Base-by-base conservation (phyloP, 352 stramenopile genomes). In the Globisporangium iwayamae region DNA sequence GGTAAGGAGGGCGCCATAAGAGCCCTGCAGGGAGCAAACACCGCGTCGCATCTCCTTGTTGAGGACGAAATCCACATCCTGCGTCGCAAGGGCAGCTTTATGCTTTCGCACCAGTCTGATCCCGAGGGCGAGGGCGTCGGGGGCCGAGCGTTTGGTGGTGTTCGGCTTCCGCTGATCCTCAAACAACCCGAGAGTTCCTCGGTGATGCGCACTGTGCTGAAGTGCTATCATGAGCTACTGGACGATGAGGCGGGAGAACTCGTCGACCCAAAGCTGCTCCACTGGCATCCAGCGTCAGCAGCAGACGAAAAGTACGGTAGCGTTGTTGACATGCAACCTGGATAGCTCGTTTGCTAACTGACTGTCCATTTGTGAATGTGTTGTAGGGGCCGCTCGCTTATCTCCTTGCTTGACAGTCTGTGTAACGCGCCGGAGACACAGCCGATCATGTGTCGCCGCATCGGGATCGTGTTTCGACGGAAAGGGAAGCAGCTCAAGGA, bases 391-490 rank as follows among this genome's bases (percentile, higher is more conserved):
- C 68, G 71, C 20, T 70, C 80, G 13, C 62, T 90, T 2, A 47
- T 82, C n/a, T 62, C 66, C 2, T 62, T 91, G 10, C 63, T 91
- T 3, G 72, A 82, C 25, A 74, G 73, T 51, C 70, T 91, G 2
- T 86, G 83, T 30, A 76, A 76, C 43, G 65, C 61, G 9, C 65
- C 65, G 2, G 80, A 86, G 60, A 89, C 75, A 0, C 76, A 89
- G 47, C 70, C 79, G 34, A 75, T 80, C 56, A 81, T 87, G 18
- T 75, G 79, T 28, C 83, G 75, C 1, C 78, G 72, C 11, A 60
- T 90, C 13, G 72, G 72, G 1, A 72, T 85, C n/a, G 73, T 85
- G 8, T 90, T 90, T 55, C 63, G 69, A 4, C 64, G 77, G 48
- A 66, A 73, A 63, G 73, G 75, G 4, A 50, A 57, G 2, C 55